These are phyloP conservation scores for Mycothermus thermophilus DNA, from an alignment of 495 filamentous ascomycete species.

Conservation along the genomic window DNA sequence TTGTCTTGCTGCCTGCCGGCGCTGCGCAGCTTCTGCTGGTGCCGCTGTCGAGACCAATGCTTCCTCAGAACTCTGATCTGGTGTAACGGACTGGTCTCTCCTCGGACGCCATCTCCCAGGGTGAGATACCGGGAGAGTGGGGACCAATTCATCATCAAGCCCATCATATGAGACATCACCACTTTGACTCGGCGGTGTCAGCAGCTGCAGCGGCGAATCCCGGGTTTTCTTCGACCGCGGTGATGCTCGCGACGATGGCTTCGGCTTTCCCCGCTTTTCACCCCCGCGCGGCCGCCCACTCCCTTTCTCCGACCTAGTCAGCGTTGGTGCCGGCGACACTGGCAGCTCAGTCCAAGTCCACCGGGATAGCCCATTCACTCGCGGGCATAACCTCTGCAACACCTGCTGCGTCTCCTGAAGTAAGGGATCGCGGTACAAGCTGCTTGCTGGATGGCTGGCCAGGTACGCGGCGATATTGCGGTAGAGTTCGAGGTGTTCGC, in stretches of 20 bases:
- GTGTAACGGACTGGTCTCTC: too few species aligned
- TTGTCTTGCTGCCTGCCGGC: too few species aligned
- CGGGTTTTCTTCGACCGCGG: not conserved
- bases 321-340: too few species aligned
- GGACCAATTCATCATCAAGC: too few species aligned
- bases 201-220: not conserved
- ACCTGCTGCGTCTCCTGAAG: not conserved
- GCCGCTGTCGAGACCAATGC: too few species aligned
- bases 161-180: too few species aligned
- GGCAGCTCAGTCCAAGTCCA: too few species aligned
- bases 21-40: too few species aligned
- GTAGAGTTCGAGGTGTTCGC: conserved; percentile 1
- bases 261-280: not conserved
- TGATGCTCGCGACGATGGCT: not conserved
- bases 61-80: too few species aligned
- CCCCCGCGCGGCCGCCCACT: not conserved
- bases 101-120: too few species aligned
- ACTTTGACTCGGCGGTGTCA: not conserved
- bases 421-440: not conserved
- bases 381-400: not conserved
- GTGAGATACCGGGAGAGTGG: too few species aligned
- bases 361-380: not conserved
- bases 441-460: not conserved
- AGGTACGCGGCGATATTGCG: not conserved
- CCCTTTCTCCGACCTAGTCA: not conserved